Evolutionary conservation across 768 basidiomycete species (phyloP).

Genomic region (Agaricus blazei): DNA sequence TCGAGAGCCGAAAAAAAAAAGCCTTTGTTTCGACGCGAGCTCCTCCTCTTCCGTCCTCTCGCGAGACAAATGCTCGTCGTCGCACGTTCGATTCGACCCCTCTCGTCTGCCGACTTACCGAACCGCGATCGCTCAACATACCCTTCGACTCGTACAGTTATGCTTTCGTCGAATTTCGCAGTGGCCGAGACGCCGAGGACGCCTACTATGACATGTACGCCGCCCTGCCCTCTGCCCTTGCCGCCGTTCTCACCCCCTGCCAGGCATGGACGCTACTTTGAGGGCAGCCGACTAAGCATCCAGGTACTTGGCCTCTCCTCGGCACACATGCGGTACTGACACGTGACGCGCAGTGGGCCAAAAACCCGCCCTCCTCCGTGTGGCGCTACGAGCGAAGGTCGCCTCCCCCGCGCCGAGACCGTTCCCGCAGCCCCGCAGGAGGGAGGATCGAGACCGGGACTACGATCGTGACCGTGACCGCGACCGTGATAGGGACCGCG

Average conservation of each 20-base stretch:
- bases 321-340: neutral
- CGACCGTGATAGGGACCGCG: constrained; percentile 19
- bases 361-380: constrained; percentile 33
- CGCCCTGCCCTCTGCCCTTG: neutral
- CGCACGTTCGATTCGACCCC: constrained; percentile 3
- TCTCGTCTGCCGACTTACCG: constrained; percentile 8
- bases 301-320: constrained; percentile 19
- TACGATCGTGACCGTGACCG: constrained; percentile 18
- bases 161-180: constrained; percentile 34
- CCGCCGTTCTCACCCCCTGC: neutral
- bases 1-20: neutral
- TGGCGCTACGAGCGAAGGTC: constrained; percentile 30
- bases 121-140: constrained; percentile 14
- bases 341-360: constrained; percentile 27
- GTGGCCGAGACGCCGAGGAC: constrained; percentile 31
- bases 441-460: constrained; percentile 20
- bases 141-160: constrained; percentile 28
- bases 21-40: constrained; percentile 4
- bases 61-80: constrained; percentile 2
- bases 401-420: constrained; percentile 21
- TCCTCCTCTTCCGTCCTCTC: constrained; percentile 2
- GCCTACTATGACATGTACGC: constrained; percentile 34
- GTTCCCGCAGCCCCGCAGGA: constrained; percentile 25
- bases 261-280: constrained; percentile 34
- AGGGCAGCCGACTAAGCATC: constrained; percentile 31